These are phyloP conservation scores for Isatis tinctoria DNA, from an alignment of 345 rosid species.

Conservation along the genomic window DNA sequence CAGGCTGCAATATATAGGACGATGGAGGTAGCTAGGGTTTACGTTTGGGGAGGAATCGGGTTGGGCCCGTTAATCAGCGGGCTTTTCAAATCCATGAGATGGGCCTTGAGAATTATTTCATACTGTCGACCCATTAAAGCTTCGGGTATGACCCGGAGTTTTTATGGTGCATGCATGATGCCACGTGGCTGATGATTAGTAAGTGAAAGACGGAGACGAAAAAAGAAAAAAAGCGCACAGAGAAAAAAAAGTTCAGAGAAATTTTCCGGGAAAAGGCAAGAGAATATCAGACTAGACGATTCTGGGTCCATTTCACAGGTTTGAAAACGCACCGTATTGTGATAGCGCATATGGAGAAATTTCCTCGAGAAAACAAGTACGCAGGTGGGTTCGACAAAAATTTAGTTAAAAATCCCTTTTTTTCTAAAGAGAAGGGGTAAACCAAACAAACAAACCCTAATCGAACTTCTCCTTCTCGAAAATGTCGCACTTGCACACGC, in stretches of 20 bases:
- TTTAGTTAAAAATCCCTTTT: background rate
- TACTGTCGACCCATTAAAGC: background rate
- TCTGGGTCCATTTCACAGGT: conserved; percentile 11
- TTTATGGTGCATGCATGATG: background rate
- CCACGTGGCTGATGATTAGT: conserved; percentile 15
- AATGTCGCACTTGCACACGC: conserved; percentile 1
- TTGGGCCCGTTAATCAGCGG: background rate
- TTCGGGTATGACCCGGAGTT: background rate
- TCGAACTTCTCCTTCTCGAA: background rate
- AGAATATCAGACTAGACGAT: conserved; percentile 13
- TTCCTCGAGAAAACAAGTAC: conserved; percentile 9
- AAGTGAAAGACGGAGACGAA: background rate
- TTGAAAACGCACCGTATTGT: conserved; percentile 29
- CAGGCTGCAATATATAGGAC: conserved; percentile 12
- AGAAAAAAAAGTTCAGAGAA: background rate
- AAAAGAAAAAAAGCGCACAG: background rate
- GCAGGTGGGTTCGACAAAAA: background rate
- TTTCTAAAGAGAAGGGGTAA: background rate
- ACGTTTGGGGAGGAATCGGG: background rate
- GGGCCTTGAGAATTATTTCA: background rate
- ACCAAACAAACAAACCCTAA: conserved; percentile 27
- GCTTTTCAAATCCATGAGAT: background rate
- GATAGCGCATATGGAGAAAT: conserved; percentile 8
- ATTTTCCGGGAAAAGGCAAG: conserved; percentile 37
- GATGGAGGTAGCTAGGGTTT: conserved; percentile 22